Evolutionary conservation across 768 basidiomycete species (phyloP).

Genomic region (Leccinum fibrillosum): DNA sequence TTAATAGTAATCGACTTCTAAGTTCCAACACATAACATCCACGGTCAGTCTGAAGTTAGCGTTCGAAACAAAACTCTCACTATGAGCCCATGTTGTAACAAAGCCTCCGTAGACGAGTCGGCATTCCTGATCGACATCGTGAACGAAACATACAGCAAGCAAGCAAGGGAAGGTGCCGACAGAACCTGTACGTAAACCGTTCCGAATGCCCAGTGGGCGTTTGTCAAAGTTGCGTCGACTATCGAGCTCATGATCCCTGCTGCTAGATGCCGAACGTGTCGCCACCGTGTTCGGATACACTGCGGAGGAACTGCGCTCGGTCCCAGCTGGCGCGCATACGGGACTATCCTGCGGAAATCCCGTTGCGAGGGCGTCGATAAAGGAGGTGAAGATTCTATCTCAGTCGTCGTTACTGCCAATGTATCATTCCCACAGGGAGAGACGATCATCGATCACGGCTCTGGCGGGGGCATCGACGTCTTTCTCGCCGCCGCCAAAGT

Average conservation of each 20-base stretch:
- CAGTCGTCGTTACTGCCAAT: background rate
- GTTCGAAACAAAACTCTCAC: background rate
- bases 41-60: no score
- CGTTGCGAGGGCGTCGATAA: conserved; percentile 42
- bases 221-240: background rate
- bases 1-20: no score
- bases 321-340: conserved; percentile 45
- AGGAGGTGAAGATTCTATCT: conserved; percentile 32
- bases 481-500: conserved; percentile 50
- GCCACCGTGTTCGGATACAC: conserved; percentile 47
- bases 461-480: conserved; percentile 54
- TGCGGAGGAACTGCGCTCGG: conserved; percentile 36
- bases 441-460: conserved; percentile 53
- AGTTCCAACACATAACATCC: no score
- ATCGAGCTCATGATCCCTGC: background rate
- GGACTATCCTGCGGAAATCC: conserved; percentile 58
- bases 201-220: background rate
- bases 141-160: conserved; percentile 15
- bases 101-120: background rate
- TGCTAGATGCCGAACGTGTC: conserved; percentile 12
- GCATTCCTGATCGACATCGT: background rate
- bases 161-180: conserved; percentile 4
- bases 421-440: conserved; percentile 43
- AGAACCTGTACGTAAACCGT: conserved; percentile 11
- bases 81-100: background rate